phyloP scores from a whole-genome alignment of 495 filamentous ascomycete genomes.

The Collariella sp. region DNA sequence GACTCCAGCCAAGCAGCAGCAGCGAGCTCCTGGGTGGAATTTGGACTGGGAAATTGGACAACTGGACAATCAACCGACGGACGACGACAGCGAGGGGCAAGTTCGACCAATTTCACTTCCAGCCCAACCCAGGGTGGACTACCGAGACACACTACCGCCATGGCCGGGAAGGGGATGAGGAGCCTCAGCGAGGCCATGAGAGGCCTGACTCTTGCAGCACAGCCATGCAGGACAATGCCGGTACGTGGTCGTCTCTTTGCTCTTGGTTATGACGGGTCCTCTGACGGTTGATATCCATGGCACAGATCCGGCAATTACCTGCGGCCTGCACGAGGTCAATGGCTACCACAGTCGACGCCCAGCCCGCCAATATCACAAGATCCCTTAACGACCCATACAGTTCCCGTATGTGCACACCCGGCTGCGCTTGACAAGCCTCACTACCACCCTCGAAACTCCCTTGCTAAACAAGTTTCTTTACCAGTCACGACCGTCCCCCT shows the following conservation, averaged over 20 bases:
- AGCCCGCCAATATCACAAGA: conserved; percentile 37
- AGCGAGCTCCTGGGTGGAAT: neutral
- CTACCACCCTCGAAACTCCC: neutral
- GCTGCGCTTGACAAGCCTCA: neutral
- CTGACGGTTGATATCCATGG: neutral
- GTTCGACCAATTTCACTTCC: neutral
- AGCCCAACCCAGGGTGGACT: neutral
- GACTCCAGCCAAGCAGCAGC: conserved; percentile 1
- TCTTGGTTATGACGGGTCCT: neutral
- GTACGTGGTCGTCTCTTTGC: conserved; percentile 10
- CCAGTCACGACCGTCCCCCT: conserved; percentile 55
- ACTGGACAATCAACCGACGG: neutral
- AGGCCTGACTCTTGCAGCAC: conserved; percentile 34
- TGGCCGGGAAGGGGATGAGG: conserved; percentile 38
- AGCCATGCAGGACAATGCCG: conserved; percentile 28
- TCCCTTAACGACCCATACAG: conserved; percentile 24
- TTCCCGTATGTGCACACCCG: conserved; percentile 19
- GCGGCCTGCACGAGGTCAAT: conserved; percentile 51
- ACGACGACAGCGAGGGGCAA: neutral
- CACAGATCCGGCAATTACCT: conserved; percentile 10
- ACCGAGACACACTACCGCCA: conserved; percentile 16
- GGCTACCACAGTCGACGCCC: conserved; percentile 58
- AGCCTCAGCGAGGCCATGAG: conserved; percentile 42
- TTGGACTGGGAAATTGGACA: neutral
- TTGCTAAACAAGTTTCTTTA: neutral